Evolutionary conservation across 2,329 filamentous ascomycete genomes (phyloP).

Genomic region (Rutstroemia sp.): DNA sequence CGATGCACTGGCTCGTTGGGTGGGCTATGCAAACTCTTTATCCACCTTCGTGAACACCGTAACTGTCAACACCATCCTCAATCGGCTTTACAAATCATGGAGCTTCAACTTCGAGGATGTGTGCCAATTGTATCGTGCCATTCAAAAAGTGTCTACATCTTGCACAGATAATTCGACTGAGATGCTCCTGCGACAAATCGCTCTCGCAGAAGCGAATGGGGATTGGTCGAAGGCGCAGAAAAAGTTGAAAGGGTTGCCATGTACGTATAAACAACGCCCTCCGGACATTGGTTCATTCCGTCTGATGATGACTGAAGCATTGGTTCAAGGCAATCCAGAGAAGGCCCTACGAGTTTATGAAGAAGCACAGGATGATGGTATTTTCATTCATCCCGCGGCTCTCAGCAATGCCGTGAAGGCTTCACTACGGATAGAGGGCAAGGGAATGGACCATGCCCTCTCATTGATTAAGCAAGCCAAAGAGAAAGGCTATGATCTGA

Average conservation of each 20-base stretch:
- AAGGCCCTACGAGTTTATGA: conserved; percentile 23
- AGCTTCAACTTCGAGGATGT: conserved; percentile 21
- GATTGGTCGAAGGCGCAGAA: neutral
- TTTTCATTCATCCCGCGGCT: conserved; percentile 10
- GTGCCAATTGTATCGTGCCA: conserved; percentile 15
- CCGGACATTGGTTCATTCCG: conserved; percentile 10
- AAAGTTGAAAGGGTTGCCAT: neutral
- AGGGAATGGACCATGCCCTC: conserved; percentile 11
- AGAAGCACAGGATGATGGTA: conserved; percentile 11
- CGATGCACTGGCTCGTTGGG: conserved; percentile 24
- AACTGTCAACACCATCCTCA: conserved; percentile 26
- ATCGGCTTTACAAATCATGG: conserved; percentile 19
- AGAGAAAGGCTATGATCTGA: conserved; percentile 15
- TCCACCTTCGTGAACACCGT: conserved; percentile 15
- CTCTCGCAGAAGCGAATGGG: conserved; percentile 8
- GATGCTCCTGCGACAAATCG: conserved; percentile 17
- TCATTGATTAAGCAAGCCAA: conserved; percentile 20
- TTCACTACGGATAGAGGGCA: conserved; percentile 14
- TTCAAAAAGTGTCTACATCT: conserved; percentile 2
- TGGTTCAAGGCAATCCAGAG: conserved; percentile 11
- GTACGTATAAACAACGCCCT: neutral
- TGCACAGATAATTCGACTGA: conserved; percentile 16
- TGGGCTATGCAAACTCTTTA: conserved; percentile 20
- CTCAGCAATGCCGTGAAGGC: conserved; percentile 22
- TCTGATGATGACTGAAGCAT: conserved; percentile 17